Evolutionary conservation across 257 asterid genomes (phyloP).

Genomic region (Scutellaria minor): DNA sequence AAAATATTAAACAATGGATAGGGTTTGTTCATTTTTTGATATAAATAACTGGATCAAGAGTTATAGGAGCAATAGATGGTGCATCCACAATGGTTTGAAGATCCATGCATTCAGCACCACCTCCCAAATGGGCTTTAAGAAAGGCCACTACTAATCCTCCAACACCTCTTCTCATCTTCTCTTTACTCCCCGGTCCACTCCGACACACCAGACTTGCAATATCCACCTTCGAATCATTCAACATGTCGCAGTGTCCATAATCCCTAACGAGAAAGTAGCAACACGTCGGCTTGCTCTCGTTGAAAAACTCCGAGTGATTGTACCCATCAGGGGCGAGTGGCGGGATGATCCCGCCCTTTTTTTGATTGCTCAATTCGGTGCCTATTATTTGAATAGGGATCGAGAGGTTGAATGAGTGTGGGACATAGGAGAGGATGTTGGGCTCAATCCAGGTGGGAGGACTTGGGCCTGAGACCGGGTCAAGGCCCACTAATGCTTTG

Average conservation of each 20-base stretch:
- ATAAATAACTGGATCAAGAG: constrained; percentile 58
- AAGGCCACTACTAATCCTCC: constrained; percentile 79
- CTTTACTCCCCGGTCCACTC: constrained; percentile 55
- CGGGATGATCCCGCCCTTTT: constrained; percentile 42
- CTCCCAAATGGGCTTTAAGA: constrained; percentile 64
- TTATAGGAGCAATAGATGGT: constrained; percentile 62
- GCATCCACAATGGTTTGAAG: constrained; percentile 44
- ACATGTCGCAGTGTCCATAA: constrained; percentile 65
- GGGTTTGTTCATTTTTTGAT: constrained; percentile 33
- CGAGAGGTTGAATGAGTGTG: constrained; percentile 51
- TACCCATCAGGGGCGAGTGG: constrained; percentile 63
- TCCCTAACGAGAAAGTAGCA: constrained; percentile 71
- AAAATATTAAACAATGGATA: too few species aligned
- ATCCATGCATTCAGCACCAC: constrained; percentile 35
- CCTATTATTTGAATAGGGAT: constrained; percentile 65
- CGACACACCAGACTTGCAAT: constrained; percentile 47
- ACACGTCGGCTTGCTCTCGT: constrained; percentile 72
- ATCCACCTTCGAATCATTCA: constrained; percentile 48
- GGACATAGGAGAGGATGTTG: constrained; percentile 53
- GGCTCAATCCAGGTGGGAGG: constrained; percentile 50
- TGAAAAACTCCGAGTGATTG: constrained; percentile 69
- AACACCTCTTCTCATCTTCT: constrained; percentile 59
- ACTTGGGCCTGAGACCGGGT: constrained; percentile 55
- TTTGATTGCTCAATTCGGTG: constrained; percentile 56
- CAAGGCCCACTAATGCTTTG: constrained; percentile 69